Evolutionary conservation across 441 rosid species (phyloP), one percentile per base, ranked within the genome.

Genomic region (Jatropha podagrica): DNA sequence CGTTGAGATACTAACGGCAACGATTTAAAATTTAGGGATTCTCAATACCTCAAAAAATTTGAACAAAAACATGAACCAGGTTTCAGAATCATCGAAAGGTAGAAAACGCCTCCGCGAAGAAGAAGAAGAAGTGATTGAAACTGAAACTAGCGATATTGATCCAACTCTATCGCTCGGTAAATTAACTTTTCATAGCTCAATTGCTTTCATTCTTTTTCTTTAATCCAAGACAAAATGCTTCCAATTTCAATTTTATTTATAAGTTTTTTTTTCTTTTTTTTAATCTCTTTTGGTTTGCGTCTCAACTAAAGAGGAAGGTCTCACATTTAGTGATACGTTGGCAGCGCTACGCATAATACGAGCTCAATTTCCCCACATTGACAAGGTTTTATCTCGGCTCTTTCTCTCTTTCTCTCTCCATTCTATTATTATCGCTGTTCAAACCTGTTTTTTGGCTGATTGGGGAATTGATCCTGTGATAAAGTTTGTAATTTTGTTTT

Each of bases 311-410:
- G 99, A 82, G 86, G 87, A 90, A 77, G 86, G 87, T 42, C 95
- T 93, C 62, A 84, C 85, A 51, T 93, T 93, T 62, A 91, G 86
- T 72, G 97, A 95, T 42, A 91, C 98, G 7, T 78, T 83, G 80
- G 89, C 89, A 32, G 98, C 97, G 41, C 90, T 95, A 69, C 89
- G 88, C 42, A 91, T 95, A 66, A 95, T 95, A 91, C 93, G 97
- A 81, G 86, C 91, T 80, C 99, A 95, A 75, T 95, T 95, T 80
- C 96, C 97, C 41, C 92, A 48, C 76, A 82, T 91, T 55, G 88
- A 89, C 61, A 93, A 88, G 95, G 97, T 93, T 82, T 32, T 44
- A 6, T 51, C 12, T 0, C 4, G 15, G n/a, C 7, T 52, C 56
- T 13, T 0, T 18, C 10, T n/a, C 7, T 58, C 61, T 51, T 18